Evolutionary conservation across 2,329 filamentous ascomycete species (phyloP), one percentile per base, ranked within the genome.

Genomic region (Monosporascus sp.): DNA sequence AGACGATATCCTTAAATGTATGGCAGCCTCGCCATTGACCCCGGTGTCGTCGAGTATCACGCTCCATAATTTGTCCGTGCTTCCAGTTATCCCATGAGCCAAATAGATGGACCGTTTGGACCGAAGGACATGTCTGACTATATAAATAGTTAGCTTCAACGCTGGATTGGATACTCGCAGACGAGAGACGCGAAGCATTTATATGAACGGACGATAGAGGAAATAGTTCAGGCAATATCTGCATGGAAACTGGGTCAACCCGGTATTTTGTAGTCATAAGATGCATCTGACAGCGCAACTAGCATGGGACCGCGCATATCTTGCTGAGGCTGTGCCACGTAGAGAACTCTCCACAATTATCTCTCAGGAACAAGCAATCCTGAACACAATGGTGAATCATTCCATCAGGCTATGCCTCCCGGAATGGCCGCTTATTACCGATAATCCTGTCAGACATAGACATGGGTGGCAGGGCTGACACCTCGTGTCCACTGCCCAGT

Each of bases 31-130:
- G 85, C 91, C 91, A 97, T 69, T 90, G 84, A 57, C 85, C 84
- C 53, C 78, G 78, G 60, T 89, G 88, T 61, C 88, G 84, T 66
- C 88, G 84, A 58, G 74, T 75, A 72, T 97, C 93, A 62, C 85
- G 83, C 68, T 93, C 84, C 85, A 97, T 91, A 46, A 76, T 76
- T 75, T 96, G 93, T 48, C 83, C 76, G 65, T 81, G 84, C 55
- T 80, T 77, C 72, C 97, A 97, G 75, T 96, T 96, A 75, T 97
- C 92, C 93, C 93, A 97, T 58, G 91, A 96, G 57, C 93, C 93
- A 62, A 94, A 79, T 46, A 97, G 80, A 65, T 89, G 84, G 60
- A 97, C 89, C 45, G 86, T 87, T 58, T 79, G 78, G 57, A 84
- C 79, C 49, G 81, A 78, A 58, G 80, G 78, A 60, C 79, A 69